Evolutionary conservation across 2,329 filamentous ascomycete species (phyloP), one percentile per base, ranked within the genome.

Genomic region (Harringtonia lauricola): DNA sequence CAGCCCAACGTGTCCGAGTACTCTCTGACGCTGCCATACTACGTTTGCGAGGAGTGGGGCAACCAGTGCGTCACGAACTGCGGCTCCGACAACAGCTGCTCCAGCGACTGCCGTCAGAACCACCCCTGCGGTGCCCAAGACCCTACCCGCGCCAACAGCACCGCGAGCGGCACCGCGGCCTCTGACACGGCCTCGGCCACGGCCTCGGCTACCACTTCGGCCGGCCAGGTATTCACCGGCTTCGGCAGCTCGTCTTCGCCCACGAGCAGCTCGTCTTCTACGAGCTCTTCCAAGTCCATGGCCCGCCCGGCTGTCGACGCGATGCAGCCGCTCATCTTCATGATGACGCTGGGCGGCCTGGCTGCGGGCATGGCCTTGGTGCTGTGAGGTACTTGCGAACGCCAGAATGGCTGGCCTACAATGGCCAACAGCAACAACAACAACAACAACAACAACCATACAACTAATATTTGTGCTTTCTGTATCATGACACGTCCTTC

Each of bases 1-100:
- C 64, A 72, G 42, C 85, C 85, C 52, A 88, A 89, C 64, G 64
- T 86, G 39, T 77, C 81, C 55, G 73, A 89, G 63, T 92, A 83
- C 72, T 81, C 80, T 18, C 71, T 86, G 53, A 89, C 85, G 2
- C 68, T 92, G 22, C 85, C 86, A 29, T 90, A 78, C 72, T 86
- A 80, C 65, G 71, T 79, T 54, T 92, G 85, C 72, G 71, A 71
- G 38, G 71, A 83, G 63, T 86, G 74, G 71, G 81, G 76, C 54
- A 77, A 67, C 59, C 75, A 86, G 62, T 87, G 83, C 59, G 78
- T 83, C 13, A 56, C 51, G 2, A 61, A 49, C 46, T 88, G 83
- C 62, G 65, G 62, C 29, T 59, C 62, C 49, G 58, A 63, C 50
- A 67, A 81, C 61, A 70, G 70, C 52, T 88, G 84, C 59, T 60